Base-by-base conservation (phyloP, 371 early-diverging fungal species). In the Batkoa obscura region DNA sequence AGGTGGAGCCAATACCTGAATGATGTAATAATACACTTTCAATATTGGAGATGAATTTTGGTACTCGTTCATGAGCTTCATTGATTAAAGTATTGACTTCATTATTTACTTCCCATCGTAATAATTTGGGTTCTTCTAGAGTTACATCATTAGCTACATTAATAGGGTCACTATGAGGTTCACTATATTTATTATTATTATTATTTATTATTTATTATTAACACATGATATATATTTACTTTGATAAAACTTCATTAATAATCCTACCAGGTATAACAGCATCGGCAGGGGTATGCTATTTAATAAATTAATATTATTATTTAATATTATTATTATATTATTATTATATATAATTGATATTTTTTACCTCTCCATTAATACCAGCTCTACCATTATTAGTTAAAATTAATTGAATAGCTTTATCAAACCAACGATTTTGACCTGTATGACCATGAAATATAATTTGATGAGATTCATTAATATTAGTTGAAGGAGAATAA, bases 391-490 rank as follows among this genome's bases (percentile, higher is more conserved):
- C 96, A 58, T 79, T 84, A 61, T 68, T 79, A 49, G 85, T 72
- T 30, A 93, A 82, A 59, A 92, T 81, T 50, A 94, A 66, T 63
- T 85, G 84, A 50, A 96, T 66, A 13, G 87, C 69, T 72, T 94
- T 96, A 72, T 96, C 95, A 68, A 89, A 93, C 94, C 94, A 96
- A 32, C 96, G 76, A 70, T 96, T 96, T 34, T 63, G 66, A 0
- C 77, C 93, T 43, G 83, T 72, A 42, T 66, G 59, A 15, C 78
- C 80, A 66, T 89, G 88, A 72, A 86, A 86, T 42, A 85, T 65
- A 60, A 87, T 84, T 33, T 70, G 81, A 58, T 82, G 83, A 0
- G 83, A 69, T 58, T 88, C 84, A 41, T 72, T 57, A 54, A 84
- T 75, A 9, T 60, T 55, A 42, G 72, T 67, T 3, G 79, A 70